Evolutionary conservation across 306 rosid genomes (phyloP).

Genomic region (Chamaecrista fasciculata): DNA sequence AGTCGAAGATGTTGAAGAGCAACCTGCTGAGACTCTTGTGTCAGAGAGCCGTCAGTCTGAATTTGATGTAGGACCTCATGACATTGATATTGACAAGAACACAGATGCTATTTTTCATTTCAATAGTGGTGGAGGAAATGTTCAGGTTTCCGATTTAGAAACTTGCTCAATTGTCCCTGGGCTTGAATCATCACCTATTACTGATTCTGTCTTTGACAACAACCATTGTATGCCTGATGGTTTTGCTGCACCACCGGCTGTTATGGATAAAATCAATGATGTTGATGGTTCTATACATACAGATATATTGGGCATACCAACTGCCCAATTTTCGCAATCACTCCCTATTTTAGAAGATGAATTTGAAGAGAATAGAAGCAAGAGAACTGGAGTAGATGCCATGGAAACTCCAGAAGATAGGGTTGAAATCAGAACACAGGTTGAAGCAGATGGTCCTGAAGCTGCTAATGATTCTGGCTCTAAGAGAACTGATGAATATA

Average conservation of each 20-base stretch:
- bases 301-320: constrained; percentile 40
- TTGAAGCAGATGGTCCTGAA: constrained; percentile 42
- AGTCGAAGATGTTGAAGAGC: constrained; percentile 45
- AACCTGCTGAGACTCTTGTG: constrained; percentile 38
- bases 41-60: constrained; percentile 39
- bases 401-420: constrained; percentile 35
- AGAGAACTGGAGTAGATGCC: constrained; percentile 37
- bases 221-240: constrained; percentile 31
- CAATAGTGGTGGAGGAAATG: constrained; percentile 40
- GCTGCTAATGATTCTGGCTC: constrained; percentile 29
- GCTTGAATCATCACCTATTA: constrained; percentile 38
- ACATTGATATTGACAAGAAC: constrained; percentile 33
- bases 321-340: constrained; percentile 44
- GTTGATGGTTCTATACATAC: constrained; percentile 44
- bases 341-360: constrained; percentile 42
- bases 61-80: constrained; percentile 43
- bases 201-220: constrained; percentile 39
- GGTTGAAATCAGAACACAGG: constrained; percentile 40
- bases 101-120: constrained; percentile 20
- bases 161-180: constrained; percentile 39
- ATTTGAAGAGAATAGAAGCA: constrained; percentile 29
- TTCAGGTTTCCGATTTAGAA: constrained; percentile 41
- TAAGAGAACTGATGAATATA: constrained; percentile 43
- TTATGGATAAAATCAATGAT: constrained; percentile 43
- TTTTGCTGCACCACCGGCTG: constrained; percentile 29